Base-by-base conservation (phyloP, 2,329 filamentous ascomycete genomes). In the Claviceps fusiformis region DNA sequence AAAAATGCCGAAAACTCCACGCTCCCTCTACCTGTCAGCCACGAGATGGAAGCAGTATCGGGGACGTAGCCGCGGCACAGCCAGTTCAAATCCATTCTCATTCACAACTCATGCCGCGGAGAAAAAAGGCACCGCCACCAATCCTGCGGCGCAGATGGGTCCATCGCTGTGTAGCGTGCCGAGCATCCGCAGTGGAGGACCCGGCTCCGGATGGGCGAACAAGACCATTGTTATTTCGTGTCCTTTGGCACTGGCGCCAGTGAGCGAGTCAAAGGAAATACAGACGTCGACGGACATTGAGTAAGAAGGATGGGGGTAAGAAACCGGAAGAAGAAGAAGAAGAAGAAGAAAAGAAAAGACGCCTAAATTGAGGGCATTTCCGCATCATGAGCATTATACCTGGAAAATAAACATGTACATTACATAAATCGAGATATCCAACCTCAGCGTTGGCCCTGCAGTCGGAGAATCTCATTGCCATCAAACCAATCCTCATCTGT, bases 121-220 rank as follows among this genome's bases (percentile, higher is more conserved):
- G 13, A 19, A 24, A n/a, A 35, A n/a, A 6, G 10, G 5, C 7
- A 3, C 17, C 9, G 3, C 47, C 10, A 10, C 47, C n/a, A 49
- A 7, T 9, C 11, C n/a, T 37, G 9, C 13, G 15, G 19, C 15
- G 44, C 33, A 41, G 44, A 27, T 33, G n/a, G 49, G 49, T 11
- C 54, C 54, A 13, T 41, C 27, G 19, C 44, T 55, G 3, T 15
- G 43, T 7, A 52, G 54, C 33, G 50, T 50, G 41, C 54, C 54
- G 35, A 55, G 54, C n/a, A 27, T 55, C 35, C 49, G 19, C 2
- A 47, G 44, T 6, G 49, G 44, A n/a, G 50, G 54, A 9, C 50
- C 49, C 19, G 49, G 49, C 2, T 51, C 49, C 24, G 41, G 43
- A 35, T 55, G 49, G 49, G 54, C 43, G 10, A 49, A 39, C 31